Evolutionary conservation across 2,329 filamentous ascomycete genomes (phyloP).

Genomic region (Trichoderma atrobrunneum): DNA sequence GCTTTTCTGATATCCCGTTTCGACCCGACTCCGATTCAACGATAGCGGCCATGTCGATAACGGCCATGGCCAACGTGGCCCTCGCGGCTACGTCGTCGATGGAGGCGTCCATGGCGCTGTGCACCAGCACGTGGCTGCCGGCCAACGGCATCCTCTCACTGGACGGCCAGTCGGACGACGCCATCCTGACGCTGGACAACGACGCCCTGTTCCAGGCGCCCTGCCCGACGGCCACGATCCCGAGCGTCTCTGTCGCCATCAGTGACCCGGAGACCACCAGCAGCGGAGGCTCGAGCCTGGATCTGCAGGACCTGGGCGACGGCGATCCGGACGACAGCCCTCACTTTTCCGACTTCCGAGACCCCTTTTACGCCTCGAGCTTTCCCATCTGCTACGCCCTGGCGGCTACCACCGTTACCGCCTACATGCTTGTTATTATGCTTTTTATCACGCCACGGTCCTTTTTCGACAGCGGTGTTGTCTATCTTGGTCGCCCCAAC

Average conservation of each 20-base stretch:
- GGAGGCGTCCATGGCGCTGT: constrained; percentile 32
- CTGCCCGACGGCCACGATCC: constrained; percentile 28
- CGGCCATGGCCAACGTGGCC: neutral
- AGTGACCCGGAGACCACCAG: constrained; percentile 34
- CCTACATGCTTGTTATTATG: constrained; percentile 91
- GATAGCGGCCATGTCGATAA: constrained; percentile 2
- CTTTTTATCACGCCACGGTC: constrained; percentile 92
- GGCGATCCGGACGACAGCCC: constrained; percentile 12
- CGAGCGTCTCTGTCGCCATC: constrained; percentile 30
- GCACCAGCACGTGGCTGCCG: constrained; percentile 44
- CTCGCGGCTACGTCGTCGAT: constrained; percentile 29
- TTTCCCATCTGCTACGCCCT: constrained; percentile 93
- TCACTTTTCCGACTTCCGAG: constrained; percentile 60
- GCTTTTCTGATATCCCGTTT: neutral
- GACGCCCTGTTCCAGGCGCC: constrained; percentile 53
- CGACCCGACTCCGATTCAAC: neutral
- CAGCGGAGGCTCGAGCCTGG: constrained; percentile 26
- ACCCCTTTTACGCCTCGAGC: constrained; percentile 91
- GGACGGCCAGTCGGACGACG: constrained; percentile 42
- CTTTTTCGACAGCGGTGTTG: constrained; percentile 81
- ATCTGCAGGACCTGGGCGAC: constrained; percentile 6
- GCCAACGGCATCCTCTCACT: constrained; percentile 49
- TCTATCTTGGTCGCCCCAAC: constrained; percentile 75
- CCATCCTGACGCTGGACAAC: constrained; percentile 55
- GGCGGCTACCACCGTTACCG: constrained; percentile 83